Evolutionary conservation across 306 rosid genomes (phyloP).

Genomic region (Dryas drummondii): DNA sequence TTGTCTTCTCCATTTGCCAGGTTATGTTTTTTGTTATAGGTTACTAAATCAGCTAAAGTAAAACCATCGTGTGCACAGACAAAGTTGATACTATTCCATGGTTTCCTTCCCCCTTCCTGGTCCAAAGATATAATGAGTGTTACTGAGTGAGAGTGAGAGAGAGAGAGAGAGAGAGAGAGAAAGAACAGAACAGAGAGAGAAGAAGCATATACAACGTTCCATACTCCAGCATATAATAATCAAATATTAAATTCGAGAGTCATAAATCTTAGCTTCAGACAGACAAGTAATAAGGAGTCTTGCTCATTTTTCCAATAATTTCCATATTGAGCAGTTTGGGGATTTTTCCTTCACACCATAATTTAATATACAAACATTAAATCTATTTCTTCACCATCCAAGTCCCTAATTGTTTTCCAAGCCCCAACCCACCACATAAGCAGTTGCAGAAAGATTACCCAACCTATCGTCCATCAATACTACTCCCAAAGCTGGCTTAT

Average conservation of each 20-base stretch:
- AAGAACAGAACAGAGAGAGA: background rate
- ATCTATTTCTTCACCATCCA: background rate
- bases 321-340: background rate
- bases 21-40: constrained; percentile 82
- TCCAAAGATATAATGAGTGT: constrained; percentile 30
- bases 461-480: background rate
- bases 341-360: background rate
- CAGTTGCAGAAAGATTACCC: background rate
- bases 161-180: constrained; percentile 13
- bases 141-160: constrained; percentile 3
- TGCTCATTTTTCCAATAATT: background rate
- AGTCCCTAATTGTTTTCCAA: background rate
- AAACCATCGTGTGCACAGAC: constrained; percentile 93
- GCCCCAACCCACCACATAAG: background rate
- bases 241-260: constrained; percentile 2
- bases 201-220: background rate
- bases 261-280: background rate
- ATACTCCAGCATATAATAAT: background rate
- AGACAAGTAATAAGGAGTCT: background rate
- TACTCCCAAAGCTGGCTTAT: background rate
- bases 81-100: constrained; percentile 91
- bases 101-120: constrained; percentile 88
- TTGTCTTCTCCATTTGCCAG: constrained; percentile 86
- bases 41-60: constrained; percentile 91
- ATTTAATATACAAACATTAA: too few species aligned